These are phyloP conservation scores for Trichomonas gallinae DNA, from an alignment of 208 protist genomes.

Conservation along the genomic window DNA sequence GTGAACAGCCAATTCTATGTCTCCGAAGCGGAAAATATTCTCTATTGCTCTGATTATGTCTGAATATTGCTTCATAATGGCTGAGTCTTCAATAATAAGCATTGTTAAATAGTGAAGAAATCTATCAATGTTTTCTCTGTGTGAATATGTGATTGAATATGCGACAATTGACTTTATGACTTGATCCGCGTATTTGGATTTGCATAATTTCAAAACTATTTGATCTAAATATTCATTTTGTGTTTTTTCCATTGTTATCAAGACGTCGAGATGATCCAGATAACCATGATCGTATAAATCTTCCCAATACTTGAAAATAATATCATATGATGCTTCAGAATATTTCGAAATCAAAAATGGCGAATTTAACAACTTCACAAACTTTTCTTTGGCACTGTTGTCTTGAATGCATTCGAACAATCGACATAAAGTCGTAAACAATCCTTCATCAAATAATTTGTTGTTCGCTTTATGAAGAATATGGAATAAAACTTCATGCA, in stretches of 20 bases:
- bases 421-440: background rate
- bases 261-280: background rate
- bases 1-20: background rate
- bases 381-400: background rate
- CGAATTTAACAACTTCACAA: background rate
- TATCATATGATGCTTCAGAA: background rate
- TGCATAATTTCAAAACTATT: background rate
- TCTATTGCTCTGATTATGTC: background rate
- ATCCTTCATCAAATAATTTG: background rate
- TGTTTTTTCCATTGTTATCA: background rate
- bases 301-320: background rate
- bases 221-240: background rate
- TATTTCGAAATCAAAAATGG: background rate
- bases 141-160: background rate
- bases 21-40: background rate
- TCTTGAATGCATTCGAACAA: background rate
- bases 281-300: too few relatives aligned
- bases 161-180: background rate
- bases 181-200: background rate
- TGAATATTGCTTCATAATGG: background rate
- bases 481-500: background rate
- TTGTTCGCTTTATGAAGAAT: background rate
- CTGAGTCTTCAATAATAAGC: background rate
- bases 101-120: background rate
- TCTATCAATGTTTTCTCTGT: background rate